Evolutionary conservation across 192 early-diverging fungal species (phyloP).

Genomic region (Coemansia sp.): DNA sequence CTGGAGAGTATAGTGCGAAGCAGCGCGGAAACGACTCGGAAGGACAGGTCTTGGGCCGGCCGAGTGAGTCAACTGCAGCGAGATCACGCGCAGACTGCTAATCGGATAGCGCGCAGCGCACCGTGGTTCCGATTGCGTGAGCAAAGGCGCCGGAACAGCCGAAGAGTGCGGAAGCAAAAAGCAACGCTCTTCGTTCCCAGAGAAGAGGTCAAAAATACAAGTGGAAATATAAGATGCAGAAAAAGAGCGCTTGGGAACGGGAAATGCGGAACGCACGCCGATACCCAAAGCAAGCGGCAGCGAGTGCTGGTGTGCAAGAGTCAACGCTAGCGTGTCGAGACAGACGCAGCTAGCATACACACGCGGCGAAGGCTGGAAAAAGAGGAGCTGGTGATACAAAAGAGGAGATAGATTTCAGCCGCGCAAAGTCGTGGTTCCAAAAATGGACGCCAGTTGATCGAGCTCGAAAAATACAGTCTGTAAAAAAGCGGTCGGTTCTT

Average conservation of each 20-base stretch:
- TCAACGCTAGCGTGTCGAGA: background rate
- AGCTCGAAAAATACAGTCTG: slow-evolving; percentile 1
- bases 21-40: background rate
- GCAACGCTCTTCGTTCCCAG: background rate
- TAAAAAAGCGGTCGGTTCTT: background rate
- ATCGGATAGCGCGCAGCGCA: background rate
- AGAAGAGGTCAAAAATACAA: slow-evolving; percentile 9
- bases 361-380: background rate
- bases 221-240: slow-evolving; percentile 20
- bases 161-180: background rate
- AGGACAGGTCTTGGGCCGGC: no score
- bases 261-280: no score
- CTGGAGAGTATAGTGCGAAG: slow-evolving; percentile 32
- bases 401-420: background rate
- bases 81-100: slow-evolving; percentile 11
- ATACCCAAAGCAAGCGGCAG: no score
- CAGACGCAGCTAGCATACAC: slow-evolving; percentile 9
- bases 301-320: no score
- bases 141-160: background rate
- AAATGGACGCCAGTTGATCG: background rate
- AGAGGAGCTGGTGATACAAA: slow-evolving; percentile 12
- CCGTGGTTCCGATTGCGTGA: background rate
- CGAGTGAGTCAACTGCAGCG: no score
- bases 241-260: background rate
- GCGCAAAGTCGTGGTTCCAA: background rate